Percentiles rank a stretch among this genome's conserved stretches.
Evolutionary conservation across 2,329 filamentous ascomycete species (phyloP).

Genomic region (Stromatinia cepivora): DNA sequence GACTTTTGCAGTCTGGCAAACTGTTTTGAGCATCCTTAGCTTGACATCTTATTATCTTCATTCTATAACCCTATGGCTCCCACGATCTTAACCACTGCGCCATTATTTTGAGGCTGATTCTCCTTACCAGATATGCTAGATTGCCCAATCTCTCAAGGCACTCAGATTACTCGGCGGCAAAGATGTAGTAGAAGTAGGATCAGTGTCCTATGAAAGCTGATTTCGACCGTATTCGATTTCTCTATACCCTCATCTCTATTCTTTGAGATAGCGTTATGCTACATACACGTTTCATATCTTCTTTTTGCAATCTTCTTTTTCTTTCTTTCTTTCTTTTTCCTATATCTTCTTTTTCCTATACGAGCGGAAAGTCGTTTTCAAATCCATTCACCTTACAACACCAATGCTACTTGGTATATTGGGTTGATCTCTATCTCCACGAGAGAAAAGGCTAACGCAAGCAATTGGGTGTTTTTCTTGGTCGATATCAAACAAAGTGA

Average conservation of each 20-base stretch:
- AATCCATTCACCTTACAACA: background rate
- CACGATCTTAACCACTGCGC: background rate
- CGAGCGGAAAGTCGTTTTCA: too few species aligned
- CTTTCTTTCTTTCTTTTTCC: too few species aligned
- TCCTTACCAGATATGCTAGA: background rate
- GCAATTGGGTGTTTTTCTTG: too few species aligned
- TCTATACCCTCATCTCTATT: too few species aligned
- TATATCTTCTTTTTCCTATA: too few species aligned
- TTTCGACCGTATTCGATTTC: background rate
- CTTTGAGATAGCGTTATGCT: background rate
- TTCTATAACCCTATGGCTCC: background rate
- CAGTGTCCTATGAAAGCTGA: background rate
- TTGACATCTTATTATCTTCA: background rate
- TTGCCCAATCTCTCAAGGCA: background rate
- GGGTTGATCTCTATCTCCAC: background rate
- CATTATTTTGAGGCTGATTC: background rate
- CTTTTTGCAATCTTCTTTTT: too few species aligned
- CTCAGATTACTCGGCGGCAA: background rate
- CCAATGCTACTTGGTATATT: background rate
- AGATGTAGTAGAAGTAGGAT: background rate
- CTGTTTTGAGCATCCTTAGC: background rate
- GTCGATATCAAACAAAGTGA: too few species aligned
- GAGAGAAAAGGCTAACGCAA: too few species aligned
- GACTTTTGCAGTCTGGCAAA: background rate
- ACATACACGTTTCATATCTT: background rate